phyloP scores from a whole-genome alignment of 768 basidiomycete genomes.

The Clitopilus passeckerianus region DNA sequence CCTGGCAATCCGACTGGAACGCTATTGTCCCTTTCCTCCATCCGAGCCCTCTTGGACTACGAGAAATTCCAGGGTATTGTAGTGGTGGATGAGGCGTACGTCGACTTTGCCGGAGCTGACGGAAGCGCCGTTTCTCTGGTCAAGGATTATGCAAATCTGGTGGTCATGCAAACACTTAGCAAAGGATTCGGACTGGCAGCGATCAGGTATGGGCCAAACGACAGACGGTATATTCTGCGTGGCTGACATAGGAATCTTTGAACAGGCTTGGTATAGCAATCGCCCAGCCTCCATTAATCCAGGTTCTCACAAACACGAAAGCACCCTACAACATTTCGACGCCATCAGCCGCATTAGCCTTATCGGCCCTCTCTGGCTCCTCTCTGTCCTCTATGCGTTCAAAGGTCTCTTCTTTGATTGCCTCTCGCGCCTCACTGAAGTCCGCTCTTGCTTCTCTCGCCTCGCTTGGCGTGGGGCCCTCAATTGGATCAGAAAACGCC shows the following conservation, averaged over 20 bases:
- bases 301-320: slow-evolving; percentile 90
- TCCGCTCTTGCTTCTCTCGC: slow-evolving; percentile 39
- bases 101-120: slow-evolving; percentile 75
- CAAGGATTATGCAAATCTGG: slow-evolving; percentile 79
- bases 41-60: slow-evolving; percentile 72
- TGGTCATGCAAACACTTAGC: slow-evolving; percentile 95
- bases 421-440: slow-evolving; percentile 54
- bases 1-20: slow-evolving; percentile 98
- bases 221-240: neutral
- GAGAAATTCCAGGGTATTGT: slow-evolving; percentile 86
- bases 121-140: slow-evolving; percentile 68
- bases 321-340: slow-evolving; percentile 96
- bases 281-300: slow-evolving; percentile 86
- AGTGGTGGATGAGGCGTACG: slow-evolving; percentile 95
- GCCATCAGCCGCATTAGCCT: slow-evolving; percentile 80
- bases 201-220: slow-evolving; percentile 62
- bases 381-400: slow-evolving; percentile 61
- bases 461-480: slow-evolving; percentile 52
- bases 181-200: slow-evolving; percentile 96
- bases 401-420: slow-evolving; percentile 55
- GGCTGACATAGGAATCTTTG: neutral
- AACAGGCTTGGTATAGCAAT: slow-evolving; percentile 83
- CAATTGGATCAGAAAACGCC: slow-evolving; percentile 80
- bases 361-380: slow-evolving; percentile 66
- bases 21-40: slow-evolving; percentile 62